Evolutionary conservation across 2,329 filamentous ascomycete genomes (phyloP), one percentile per base, ranked within the genome.

Genomic region (Fusarium luffae): DNA sequence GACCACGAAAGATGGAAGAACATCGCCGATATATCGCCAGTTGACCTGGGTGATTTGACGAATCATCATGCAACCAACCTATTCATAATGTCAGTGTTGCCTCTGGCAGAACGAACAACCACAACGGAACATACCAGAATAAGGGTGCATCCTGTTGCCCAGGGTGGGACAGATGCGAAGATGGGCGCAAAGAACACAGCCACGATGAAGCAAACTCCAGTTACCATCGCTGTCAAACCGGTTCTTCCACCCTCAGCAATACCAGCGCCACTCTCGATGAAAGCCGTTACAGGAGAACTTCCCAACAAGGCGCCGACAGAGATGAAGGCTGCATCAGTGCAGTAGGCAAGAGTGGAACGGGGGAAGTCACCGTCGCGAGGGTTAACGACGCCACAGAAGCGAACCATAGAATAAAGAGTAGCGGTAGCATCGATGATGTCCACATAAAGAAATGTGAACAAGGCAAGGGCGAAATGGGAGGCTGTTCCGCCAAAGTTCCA

Each of bases 341-440:
- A 91, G 78, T 93, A 94, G 3, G 94, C 94, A 32, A 95, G 81
- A 1, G 93, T 93, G 4, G 92, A 94, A 42, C 93, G 90, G 54
- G 94, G 93, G 68, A 97, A 97, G 77, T 97, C 93, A n/a, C 90
- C 89, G 4, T 91, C 88, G 47, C 87, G 84, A 70, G 85, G 79
- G 75, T 90, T 85, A 70, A 92, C 88, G 46, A 87, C 86, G 28
- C 89, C 88, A 66, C 88, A 90, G 80, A 93, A 93, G 23, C 90
- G 89, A 2, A 91, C 92, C 91, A 94, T 93, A n/a, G 90, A 92
- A 80, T 93, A 93, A 40, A 93, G 81, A 1, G 91, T 93, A 43
- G 91, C 92, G 0, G 92, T 93, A 74, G 89, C 90, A 76, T 94
- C 92, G 63, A 94, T 89, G 71, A 93, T 92, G 73, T 93, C 92